Base-by-base conservation (phyloP, 331 rosid species). In the Ulmus americana region DNA sequence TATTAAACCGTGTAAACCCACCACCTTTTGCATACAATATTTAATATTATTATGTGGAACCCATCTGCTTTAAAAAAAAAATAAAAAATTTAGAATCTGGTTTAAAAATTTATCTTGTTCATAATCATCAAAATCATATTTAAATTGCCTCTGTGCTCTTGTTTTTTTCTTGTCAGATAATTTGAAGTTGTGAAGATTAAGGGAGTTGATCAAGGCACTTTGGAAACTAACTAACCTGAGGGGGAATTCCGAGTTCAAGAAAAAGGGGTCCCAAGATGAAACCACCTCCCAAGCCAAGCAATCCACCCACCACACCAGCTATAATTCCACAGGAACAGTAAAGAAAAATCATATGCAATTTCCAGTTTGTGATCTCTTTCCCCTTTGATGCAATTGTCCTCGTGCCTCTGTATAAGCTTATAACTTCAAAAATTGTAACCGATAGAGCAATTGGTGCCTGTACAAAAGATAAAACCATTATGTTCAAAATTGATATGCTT, bases 261-360 rank as follows among this genome's bases (percentile, higher is more conserved):
- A 87, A 87, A 18, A 87, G 79, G 57, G 95, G 95, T 55, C 95
- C 95, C 74, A 87, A 72, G 55, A 87, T 82, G 78, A 87, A 87
- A 59, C 95, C 90, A 10, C 95, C 95, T 44, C 95, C 95, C 11
- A 87, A 71, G 10, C 95, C 95, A 47, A 87, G 90, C 54, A 87
- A 59, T 41, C 95, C 95, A 53, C 95, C 95, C 41, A 87, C 95
- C 71, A 87, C 64, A 54, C 94, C 94, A 53, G 96, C 94, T 50
- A 85, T 13, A 42, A 87, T 82, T 57, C 95, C 95, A 74, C 86
- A 76, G 61, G 72, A 48, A 67, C 95, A 84, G 72, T 78, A 84
- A 7, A 87, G 76, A 69, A 66, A 74, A 16, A 87, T 59, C 68
- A 80, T 77, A 65, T 82, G 95, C 76, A 80, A 10, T 74, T 86